Evolutionary conservation across 2,329 filamentous ascomycete species (phyloP).

Genomic region (Hypoxylon sp.): DNA sequence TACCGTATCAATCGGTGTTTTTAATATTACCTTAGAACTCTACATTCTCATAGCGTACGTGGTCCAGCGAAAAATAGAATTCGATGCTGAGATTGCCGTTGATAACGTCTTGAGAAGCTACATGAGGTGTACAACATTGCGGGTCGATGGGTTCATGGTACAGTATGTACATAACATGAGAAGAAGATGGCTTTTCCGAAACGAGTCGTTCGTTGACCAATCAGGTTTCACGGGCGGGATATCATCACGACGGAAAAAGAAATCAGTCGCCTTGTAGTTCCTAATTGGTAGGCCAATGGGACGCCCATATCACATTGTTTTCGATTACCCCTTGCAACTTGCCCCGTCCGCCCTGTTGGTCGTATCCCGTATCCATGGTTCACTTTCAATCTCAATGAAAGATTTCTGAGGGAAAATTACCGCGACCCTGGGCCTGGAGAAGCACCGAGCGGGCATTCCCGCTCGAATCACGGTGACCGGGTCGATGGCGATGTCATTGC

Average conservation of each 20-base stretch:
- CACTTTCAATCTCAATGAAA: conserved; percentile 1
- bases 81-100: no score
- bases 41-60: conserved; percentile 1
- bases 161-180: no score
- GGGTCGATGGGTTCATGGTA: neutral
- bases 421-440: conserved; percentile 19
- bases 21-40: conserved; percentile 3
- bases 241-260: conserved; percentile 20
- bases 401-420: conserved; percentile 8
- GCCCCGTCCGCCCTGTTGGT: conserved; percentile 1
- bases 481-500: no score
- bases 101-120: no score
- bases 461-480: conserved; percentile 11
- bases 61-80: conserved; percentile 1
- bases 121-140: no score
- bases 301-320: no score
- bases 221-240: conserved; percentile 7
- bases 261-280: conserved; percentile 14
- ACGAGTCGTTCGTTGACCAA: conserved; percentile 30
- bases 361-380: conserved; percentile 21
- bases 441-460: conserved; percentile 25
- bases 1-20: no score
- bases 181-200: conserved; percentile 9
- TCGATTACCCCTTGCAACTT: conserved; percentile 14
- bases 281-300: no score